Base-by-base conservation (phyloP, 306 rosid species). In the Quercus variabilis region DNA sequence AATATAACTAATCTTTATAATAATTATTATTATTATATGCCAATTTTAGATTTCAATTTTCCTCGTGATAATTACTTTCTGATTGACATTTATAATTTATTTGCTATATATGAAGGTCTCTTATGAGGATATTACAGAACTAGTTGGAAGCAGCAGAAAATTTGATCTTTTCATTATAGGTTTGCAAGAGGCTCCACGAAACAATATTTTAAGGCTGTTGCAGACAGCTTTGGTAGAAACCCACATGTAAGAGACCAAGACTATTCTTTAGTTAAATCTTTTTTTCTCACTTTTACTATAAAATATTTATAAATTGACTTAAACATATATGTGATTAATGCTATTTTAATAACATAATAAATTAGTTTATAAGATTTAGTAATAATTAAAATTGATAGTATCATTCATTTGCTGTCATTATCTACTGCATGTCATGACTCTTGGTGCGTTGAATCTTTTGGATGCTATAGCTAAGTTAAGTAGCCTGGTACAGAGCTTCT, bases 111-210 rank as follows among this genome's bases (percentile, higher is more conserved):
- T 49, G n/a, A 60, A 88, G 91, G 91, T 79, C 65, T 76, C 81
- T 1, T 73, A 75, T 57, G 86, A 86, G 74, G 98, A 93, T 78
- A 70, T 93, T 69, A 87, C 80, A 71, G 92, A 87, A 43, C 51
- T 90, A 71, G 85, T 93, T 12, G 86, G 88, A 68, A 83, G 81
- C 49, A 75, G 69, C 55, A 62, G 89, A 3, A 80, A 86, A 35
- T 86, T 82, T 23, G 98, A 93, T 83, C 94, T 93, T 76, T 75
- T 93, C 35, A 93, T 81, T 4, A 79, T 91, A 46, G 98, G 98
- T 7, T 87, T 93, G 69, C 98, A 93, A 81, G 98, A 93, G 55
- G 94, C 86, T 68, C 97, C 98, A 8, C 77, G 88, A 28, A 76
- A 81, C 13, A 78, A 87, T 68, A 78, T 90, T 46, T 84, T 74